Evolutionary conservation across 164 flowering plant species (phyloP).

Genomic region (Cinnamomum micranthum): DNA sequence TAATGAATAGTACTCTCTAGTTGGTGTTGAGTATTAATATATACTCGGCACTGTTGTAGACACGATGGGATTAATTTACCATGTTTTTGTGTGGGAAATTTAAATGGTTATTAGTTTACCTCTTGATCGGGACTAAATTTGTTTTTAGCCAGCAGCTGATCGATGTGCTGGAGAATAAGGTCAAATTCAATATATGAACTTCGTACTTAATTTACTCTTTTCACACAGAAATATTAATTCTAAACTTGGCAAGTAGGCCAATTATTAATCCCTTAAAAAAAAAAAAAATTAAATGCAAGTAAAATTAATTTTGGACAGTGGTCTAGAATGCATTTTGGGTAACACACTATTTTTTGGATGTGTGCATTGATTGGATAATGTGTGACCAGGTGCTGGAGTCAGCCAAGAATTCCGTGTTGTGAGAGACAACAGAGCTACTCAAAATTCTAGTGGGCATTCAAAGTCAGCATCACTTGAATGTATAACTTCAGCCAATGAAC

Average conservation of each 20-base stretch:
- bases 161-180: too few species aligned
- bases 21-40: not conserved
- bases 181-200: too few species aligned
- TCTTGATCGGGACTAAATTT: too few species aligned
- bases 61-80: too few species aligned
- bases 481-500: slow-evolving; percentile 30
- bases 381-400: slow-evolving; percentile 46
- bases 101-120: too few species aligned
- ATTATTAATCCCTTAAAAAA: not conserved
- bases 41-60: too few species aligned
- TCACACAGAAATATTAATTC: too few species aligned
- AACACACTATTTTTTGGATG: not conserved
- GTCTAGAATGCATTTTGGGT: not conserved
- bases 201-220: not conserved
- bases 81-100: too few species aligned
- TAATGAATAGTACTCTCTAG: not conserved
- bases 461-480: slow-evolving; percentile 34
- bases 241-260: not conserved
- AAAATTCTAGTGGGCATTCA: slow-evolving; percentile 31
- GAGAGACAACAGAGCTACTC: slow-evolving; percentile 80
- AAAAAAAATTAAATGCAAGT: too few species aligned
- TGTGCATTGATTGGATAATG: slow-evolving; percentile 1
- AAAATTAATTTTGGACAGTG: too few species aligned
- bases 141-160: too few species aligned
- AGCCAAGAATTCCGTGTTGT: slow-evolving; percentile 83